phyloP scores from a whole-genome alignment of 306 rosid species.

The Cucumis melo region DNA sequence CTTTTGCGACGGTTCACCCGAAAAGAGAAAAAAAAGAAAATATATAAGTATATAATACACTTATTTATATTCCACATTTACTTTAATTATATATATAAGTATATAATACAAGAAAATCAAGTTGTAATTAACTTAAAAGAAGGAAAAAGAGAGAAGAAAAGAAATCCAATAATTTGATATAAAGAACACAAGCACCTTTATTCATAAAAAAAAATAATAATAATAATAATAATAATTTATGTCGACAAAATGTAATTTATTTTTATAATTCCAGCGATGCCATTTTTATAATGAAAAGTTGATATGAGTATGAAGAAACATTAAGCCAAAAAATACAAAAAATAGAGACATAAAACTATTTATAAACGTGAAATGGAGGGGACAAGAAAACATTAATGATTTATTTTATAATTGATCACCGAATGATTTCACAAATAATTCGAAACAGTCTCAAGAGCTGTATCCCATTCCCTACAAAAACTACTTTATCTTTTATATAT shows the following conservation, averaged over 20 bases:
- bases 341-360: constrained; percentile 1
- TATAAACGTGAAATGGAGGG: background rate
- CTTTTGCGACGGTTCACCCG: no score
- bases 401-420: background rate
- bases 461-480: background rate
- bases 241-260: background rate
- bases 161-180: background rate
- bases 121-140: no score
- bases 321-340: background rate
- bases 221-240: no score
- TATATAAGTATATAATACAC: no score
- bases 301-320: background rate
- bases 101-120: no score
- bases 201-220: background rate
- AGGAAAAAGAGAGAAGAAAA: no score
- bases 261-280: background rate
- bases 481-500: no score
- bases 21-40: no score
- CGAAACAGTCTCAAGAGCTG: background rate
- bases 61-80: no score
- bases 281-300: background rate
- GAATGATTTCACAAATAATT: background rate
- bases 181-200: background rate
- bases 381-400: background rate
- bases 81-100: no score